Evolutionary conservation across 257 asterid species (phyloP).

Genomic region (Rubia yunnanensis): DNA sequence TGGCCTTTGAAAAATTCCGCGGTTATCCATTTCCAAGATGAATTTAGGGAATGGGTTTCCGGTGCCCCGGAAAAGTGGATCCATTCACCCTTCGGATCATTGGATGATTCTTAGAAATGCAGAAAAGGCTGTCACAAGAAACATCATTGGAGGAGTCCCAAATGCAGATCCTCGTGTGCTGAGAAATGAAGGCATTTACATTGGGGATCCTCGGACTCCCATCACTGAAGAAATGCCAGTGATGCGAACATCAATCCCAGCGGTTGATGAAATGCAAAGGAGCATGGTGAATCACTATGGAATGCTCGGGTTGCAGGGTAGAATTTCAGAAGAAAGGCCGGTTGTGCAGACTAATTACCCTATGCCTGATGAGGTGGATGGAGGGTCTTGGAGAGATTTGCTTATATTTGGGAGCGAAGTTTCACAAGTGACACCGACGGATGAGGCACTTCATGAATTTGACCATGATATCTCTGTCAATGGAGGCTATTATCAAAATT

Average conservation of each 20-base stretch:
- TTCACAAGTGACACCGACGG: slow-evolving; percentile 7
- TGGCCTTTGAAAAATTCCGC: slow-evolving; percentile 2
- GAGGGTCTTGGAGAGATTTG: slow-evolving; percentile 19
- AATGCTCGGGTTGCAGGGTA: neutral
- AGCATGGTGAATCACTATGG: slow-evolving; percentile 16
- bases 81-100: slow-evolving; percentile 24
- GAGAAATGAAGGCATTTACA: slow-evolving; percentile 26
- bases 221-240: slow-evolving; percentile 18
- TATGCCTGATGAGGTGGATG: neutral
- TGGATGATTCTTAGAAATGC: slow-evolving; percentile 43
- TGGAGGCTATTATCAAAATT: slow-evolving; percentile 14
- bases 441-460: slow-evolving; percentile 13
- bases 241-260: slow-evolving; percentile 8
- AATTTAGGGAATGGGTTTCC: slow-evolving; percentile 43
- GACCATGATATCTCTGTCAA: slow-evolving; percentile 7
- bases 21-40: slow-evolving; percentile 26
- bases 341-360: neutral
- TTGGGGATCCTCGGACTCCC: slow-evolving; percentile 38
- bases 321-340: neutral
- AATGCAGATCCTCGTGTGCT: slow-evolving; percentile 28
- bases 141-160: slow-evolving; percentile 24
- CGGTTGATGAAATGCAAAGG: slow-evolving; percentile 15
- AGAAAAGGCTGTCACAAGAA: slow-evolving; percentile 29
- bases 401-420: slow-evolving; percentile 19
- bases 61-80: slow-evolving; percentile 31